A percentile compares a stretch with the other conserved stretches of the same genome.
Conservation (phyloP, 2,329 filamentous ascomycete genomes). For the Pezicula rhizophila region DNA sequence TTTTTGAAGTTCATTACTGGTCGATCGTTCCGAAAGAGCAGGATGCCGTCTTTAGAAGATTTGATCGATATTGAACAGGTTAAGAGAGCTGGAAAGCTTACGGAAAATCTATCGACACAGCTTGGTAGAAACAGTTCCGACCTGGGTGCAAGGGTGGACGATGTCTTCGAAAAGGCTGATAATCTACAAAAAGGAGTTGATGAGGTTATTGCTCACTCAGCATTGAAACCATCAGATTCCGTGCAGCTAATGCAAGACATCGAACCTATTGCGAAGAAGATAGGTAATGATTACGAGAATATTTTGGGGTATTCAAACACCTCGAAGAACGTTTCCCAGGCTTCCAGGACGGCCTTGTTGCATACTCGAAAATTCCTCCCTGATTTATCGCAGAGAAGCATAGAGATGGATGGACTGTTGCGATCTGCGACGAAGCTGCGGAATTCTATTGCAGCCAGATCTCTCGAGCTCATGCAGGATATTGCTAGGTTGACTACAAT, state of each 20-base stretch:
- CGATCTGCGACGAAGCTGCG: slow-evolving; percentile 57
- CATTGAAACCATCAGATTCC: slow-evolving; percentile 55
- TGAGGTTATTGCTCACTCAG: slow-evolving; percentile 47
- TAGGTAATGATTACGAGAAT: slow-evolving; percentile 78
- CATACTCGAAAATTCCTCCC: slow-evolving; percentile 59
- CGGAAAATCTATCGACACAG: slow-evolving; percentile 49
- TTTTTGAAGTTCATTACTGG: slow-evolving; percentile 64
- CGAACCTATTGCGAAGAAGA: slow-evolving; percentile 77
- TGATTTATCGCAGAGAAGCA: slow-evolving; percentile 46
- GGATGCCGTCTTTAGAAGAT: slow-evolving; percentile 60
- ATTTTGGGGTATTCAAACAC: slow-evolving; percentile 63
- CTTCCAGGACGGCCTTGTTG: slow-evolving; percentile 56
- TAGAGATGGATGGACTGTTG: slow-evolving; percentile 57
- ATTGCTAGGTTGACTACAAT: slow-evolving; percentile 76
- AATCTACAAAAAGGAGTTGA: slow-evolving; percentile 58
- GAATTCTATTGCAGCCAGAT: slow-evolving; percentile 60
- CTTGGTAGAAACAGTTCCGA: slow-evolving; percentile 55
- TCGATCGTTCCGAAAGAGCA: slow-evolving; percentile 35
- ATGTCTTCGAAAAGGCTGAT: slow-evolving; percentile 56
- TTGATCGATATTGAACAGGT: slow-evolving; percentile 71
- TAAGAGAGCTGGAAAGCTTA: slow-evolving; percentile 63
- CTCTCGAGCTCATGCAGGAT: slow-evolving; percentile 70
- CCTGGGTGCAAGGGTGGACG: slow-evolving; percentile 53
- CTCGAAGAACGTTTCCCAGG: slow-evolving; percentile 57
- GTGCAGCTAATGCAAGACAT: slow-evolving; percentile 74